Base-by-base conservation (phyloP, 2,329 filamentous ascomycete genomes). In the Alternaria burnsii region DNA sequence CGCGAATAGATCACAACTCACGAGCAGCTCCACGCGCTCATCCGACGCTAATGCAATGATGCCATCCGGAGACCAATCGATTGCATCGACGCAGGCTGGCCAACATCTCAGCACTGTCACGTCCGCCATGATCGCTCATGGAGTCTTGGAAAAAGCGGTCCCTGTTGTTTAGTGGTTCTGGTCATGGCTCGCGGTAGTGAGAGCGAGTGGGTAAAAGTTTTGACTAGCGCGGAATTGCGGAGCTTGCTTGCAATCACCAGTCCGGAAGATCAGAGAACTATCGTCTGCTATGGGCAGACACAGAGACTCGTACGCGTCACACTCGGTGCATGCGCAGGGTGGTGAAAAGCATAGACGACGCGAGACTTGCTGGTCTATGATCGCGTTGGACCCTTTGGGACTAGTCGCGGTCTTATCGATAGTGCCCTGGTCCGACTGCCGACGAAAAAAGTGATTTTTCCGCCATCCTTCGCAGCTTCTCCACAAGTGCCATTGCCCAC, bases 1-100 rank as follows among this genome's bases (percentile, higher is more conserved):
- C 30, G 26, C 26, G 16, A 10, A 22, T 28, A 2, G 22, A 28
- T 32, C 6, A 41, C n/a, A 51, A 53, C 61, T 55, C 59, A 72
- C 86, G 79, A 88, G 70, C 40, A 88, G 77, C 42, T 86, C 81
- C 18, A 88, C 81, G 62, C 81, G 77, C 67, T 88, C 86, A 52
- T 85, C 84, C 11, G 82, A 83, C 14, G 84, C 85, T 47, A 88
- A 74, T 7, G 86, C 87, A 44, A 89, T 80, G 50, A 85, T 83
- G 46, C 85, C 84, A 66, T 88, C 86, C 40, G 80, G 74, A 7
- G 86, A 88, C 86, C 87, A 89, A 52, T 82, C 79, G n/a, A 89
- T 73, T 50, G 84, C 85, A 66, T 85, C 78, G 26, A 80, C 74
- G 59, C 82, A 83, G 3, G 83, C 83, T 3, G 86, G 85, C 76